Base-by-base conservation (phyloP, 306 rosid genomes). In the Vigna trinervia region DNA sequence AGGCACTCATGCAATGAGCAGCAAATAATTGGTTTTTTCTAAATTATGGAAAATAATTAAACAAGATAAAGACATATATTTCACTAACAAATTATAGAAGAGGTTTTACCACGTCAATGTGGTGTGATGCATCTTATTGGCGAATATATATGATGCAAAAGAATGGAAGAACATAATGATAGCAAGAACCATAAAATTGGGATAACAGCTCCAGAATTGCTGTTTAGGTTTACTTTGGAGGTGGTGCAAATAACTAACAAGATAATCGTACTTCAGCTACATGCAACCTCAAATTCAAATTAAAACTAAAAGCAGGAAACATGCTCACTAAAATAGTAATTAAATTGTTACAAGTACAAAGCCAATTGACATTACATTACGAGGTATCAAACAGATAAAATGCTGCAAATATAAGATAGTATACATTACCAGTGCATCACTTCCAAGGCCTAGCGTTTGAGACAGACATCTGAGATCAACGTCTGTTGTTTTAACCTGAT, bases 401-500 rank as follows among this genome's bases (percentile, higher is more conserved):
- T 41, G 51, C 47, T 56, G 74, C 62, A 54, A 78, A 75, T 54
- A 57, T 43, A 52, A 59, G 57, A 69, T 52, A 69, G 45, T 19
- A 66, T 54, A 58, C 84, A 81, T 78, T 87, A 89, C 92, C 92
- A 43, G 60, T 76, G 62, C 69, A 85, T 83, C 84, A 79, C 61
- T 82, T 65, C 77, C 85, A 78, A 75, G 45, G 78, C 84, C 85
- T 56, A 75, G 68, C 71, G 64, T 82, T 79, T 75, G 85, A 78
- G 90, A 85, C 58, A 84, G 70, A 83, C 76, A 78, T 50, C 77
- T 86, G 38, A 78, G 79, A 83, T 85, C 88, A 75, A 85, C 89
- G 81, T 84, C 88, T 77, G 75, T 71, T 70, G 85, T 71, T 78
- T 82, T 82, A 72, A 86, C 87, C 92, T 86, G 85, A 75, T 30